Evolutionary conservation across 345 rosid genomes (phyloP), one percentile per base, ranked within the genome.

Genomic region (Gynandropsis gynandra): DNA sequence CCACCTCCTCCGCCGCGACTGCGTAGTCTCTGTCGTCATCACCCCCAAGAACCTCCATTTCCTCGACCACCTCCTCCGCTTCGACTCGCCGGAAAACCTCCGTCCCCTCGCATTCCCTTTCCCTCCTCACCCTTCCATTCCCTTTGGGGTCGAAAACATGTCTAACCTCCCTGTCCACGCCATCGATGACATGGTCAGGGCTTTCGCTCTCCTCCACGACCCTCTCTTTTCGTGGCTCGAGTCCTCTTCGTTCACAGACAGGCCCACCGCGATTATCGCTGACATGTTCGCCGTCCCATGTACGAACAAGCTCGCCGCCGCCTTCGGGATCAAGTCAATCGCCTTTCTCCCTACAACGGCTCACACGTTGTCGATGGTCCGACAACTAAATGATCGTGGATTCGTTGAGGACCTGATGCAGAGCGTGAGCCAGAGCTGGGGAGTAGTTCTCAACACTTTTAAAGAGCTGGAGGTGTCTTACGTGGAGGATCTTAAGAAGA

Each of bases 31-130:
- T 10, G 13, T 63, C 9, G 9, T 48, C 2, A 48, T 48, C 38
- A 55, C 62, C 13, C 56, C 61, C 48, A 49, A 55, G 15, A 55
- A 55, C 50, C 68, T 47, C 9, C 43, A 45, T 7, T 48, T 16
- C 15, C 47, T 63, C 1, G 50, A 40, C 33, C 56, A 62, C 4
- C 56, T 63, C 9, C 56, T 63, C 9, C 42, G 60, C 36, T 40
- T 36, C 14, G 27, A 21, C 14, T 55, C 62, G 1, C 56, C 62
- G 16, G 40, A 36, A 4, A 15, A 39, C 29, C 15, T 63, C 27
- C 32, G 51, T 39, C 32, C 64, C 32, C 48, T 59, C 1, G 29
- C 51, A 14, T 54, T 56, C 9, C 68, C 68, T 5, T 52, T 62
- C 53, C 60, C 60, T 8, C 14, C 48, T 12, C 37, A 51, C 51